These are phyloP conservation scores for Hypoxylon fragiforme DNA, from an alignment of 495 filamentous ascomycete species.

Conservation along the genomic window DNA sequence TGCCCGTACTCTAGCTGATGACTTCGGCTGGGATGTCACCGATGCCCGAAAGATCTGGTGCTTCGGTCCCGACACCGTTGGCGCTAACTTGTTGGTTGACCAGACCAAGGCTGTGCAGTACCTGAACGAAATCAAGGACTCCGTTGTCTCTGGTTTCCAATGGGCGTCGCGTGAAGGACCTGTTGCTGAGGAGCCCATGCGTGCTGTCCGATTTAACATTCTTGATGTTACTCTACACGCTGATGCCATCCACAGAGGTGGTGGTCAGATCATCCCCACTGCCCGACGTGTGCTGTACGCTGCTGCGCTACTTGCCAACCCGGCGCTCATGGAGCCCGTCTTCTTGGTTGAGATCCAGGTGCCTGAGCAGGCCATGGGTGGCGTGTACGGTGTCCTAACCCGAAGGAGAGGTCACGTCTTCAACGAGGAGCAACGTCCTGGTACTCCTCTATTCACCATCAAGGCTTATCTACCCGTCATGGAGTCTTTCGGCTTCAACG, in stretches of 20 bases:
- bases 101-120: conserved; percentile 99
- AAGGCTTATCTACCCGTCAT: conserved; percentile 99
- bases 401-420: conserved; percentile 98
- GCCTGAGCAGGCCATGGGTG: conserved; percentile 97
- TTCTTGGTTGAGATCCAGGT: conserved; percentile 99
- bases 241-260: conserved; percentile 99
- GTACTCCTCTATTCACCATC: conserved; percentile 98
- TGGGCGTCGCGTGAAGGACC: conserved; percentile 99
- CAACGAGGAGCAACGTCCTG: conserved; percentile 94
- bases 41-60: conserved; percentile 99
- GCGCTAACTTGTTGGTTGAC: conserved; percentile 97
- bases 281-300: conserved; percentile 97
- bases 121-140: conserved; percentile 99
- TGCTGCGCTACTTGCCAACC: conserved; percentile 85
- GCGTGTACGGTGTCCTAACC: conserved; percentile 99
- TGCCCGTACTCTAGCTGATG: conserved; percentile 94
- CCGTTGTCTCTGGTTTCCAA: conserved; percentile 99
- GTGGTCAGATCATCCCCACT: conserved; percentile 98
- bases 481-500: conserved; percentile 99
- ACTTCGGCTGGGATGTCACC: conserved; percentile 99
- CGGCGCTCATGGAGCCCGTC: conserved; percentile 91
- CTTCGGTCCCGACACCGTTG: conserved; percentile 96
- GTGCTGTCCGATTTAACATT: conserved; percentile 95
- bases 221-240: conserved; percentile 99
- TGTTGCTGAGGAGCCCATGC: conserved; percentile 97